Conservation (phyloP, 768 basidiomycete genomes). For the Coprinopsis strossmayeri region DNA sequence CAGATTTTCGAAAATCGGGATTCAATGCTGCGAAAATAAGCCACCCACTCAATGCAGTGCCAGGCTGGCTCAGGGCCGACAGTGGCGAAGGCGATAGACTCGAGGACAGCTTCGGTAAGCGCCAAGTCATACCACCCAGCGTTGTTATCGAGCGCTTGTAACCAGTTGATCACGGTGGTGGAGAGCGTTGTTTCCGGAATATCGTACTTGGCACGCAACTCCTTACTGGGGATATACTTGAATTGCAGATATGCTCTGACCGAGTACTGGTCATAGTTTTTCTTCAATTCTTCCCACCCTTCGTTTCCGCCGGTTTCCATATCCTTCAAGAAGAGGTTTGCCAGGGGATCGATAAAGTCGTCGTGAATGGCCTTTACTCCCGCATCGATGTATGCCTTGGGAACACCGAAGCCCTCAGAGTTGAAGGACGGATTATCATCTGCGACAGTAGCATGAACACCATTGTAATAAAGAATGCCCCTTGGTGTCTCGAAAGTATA, state of each 20-base stretch:
- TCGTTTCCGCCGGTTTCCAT: constrained; percentile 9
- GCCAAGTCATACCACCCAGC: constrained; percentile 27
- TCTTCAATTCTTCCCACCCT: constrained; percentile 22
- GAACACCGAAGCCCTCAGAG: neutral
- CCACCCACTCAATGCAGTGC: constrained; percentile 17
- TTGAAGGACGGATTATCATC: neutral
- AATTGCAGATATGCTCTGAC: constrained; percentile 19
- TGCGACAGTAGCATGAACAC: constrained; percentile 6
- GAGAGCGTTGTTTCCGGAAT: constrained; percentile 2
- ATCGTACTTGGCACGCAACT: neutral
- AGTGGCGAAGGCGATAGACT: constrained; percentile 12
- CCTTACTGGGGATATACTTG: constrained; percentile 13
- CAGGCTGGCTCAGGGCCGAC: constrained; percentile 10
- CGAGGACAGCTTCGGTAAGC: constrained; percentile 28
- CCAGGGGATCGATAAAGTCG: constrained; percentile 18
- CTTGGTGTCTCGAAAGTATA: neutral
- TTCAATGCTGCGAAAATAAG: neutral
- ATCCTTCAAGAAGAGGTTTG: constrained; percentile 18
- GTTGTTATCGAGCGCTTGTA: constrained; percentile 24
- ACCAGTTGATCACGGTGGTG: constrained; percentile 23
- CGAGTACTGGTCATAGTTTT: constrained; percentile 22
- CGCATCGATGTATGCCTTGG: constrained; percentile 10
- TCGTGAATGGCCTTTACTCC: constrained; percentile 10
- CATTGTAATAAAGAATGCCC: constrained; percentile 4
- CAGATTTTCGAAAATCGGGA: neutral